A percentile compares a stretch with the other conserved stretches of the same genome.
Evolutionary conservation across 2,329 filamentous ascomycete species (phyloP).

Genomic region (Alternaria sp.): DNA sequence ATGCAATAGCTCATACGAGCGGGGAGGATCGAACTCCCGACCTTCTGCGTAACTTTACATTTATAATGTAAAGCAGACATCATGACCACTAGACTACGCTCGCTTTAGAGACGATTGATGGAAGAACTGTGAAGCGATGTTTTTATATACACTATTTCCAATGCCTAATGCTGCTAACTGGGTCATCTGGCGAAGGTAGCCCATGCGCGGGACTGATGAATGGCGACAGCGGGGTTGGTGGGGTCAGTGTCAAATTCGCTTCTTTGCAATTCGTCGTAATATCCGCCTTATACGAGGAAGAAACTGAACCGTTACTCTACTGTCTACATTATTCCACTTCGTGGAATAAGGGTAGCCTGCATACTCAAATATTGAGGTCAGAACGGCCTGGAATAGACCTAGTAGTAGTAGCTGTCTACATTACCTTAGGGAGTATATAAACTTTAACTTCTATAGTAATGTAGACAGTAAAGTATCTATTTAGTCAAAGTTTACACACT

Average conservation of each 20-base stretch:
- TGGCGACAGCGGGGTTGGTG: neutral
- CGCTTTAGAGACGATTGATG: slow-evolving; percentile 7
- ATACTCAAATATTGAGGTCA: no score
- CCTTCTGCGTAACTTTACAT: slow-evolving; percentile 42
- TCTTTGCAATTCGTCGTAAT: neutral
- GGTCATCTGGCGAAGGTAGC: neutral
- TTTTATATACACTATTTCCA: rapidly evolving
- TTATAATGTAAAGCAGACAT: slow-evolving; percentile 47
- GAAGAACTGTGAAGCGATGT: rapidly evolving
- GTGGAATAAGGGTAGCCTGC: no score
- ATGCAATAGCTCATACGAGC: slow-evolving; percentile 29
- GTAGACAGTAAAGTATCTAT: neutral
- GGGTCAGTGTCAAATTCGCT: neutral
- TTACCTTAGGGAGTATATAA: no score
- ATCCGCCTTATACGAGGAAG: neutral
- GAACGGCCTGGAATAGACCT: no score
- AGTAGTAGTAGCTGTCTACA: neutral
- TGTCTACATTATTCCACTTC: neutral
- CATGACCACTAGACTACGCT: slow-evolving; percentile 42
- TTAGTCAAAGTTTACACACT: neutral
- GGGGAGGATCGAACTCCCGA: slow-evolving; percentile 48
- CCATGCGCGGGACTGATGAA: neutral
- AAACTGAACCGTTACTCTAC: neutral
- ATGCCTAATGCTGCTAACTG: neutral
- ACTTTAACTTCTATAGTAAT: neutral